Evolutionary conservation across 2,329 filamentous ascomycete species (phyloP), one percentile per base, ranked within the genome.

Genomic region (Cercospora nicotianae): DNA sequence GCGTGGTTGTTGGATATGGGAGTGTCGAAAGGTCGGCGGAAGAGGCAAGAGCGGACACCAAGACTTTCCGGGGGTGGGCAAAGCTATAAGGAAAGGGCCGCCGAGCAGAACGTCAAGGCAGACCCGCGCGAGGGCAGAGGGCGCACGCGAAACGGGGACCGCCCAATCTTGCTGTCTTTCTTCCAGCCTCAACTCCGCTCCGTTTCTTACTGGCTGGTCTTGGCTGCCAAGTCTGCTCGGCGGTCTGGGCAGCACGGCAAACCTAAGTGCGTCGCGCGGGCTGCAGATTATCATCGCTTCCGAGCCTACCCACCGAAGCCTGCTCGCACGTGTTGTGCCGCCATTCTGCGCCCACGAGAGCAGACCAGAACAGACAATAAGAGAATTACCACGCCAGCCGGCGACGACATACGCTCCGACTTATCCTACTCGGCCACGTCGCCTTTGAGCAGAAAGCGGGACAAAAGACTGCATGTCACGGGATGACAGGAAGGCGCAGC

Each of bases 1-100:
- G 48, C 20, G 48, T 53, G 48, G 48, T 5, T 26, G 23, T 8
- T 53, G 48, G 23, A 53, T 53, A 26, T 23, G 48, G 20, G 42
- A n/a, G 33, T 31, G 42, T 62, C 8, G 30, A n/a, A 30, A 55
- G 13, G 45, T 55, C 23, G 42, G 33, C 33, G 59, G 28, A 20
- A 51, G 42, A 53, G 39, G 26, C 62, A 33, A 58, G 62, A 64
- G 61, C 61, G 61, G 45, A 57, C 33, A 63, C 61, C 61, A 63
- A 63, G 61, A 63, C 61, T 63, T 63, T 63, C 26, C 33, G 30
- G 51, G 62, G 62, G 51, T 20, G 20, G 31, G 33, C 45, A 36
- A 42, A n/a, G 55, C 61, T 63, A 58, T 64, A 64, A 58, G 62
- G 31, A 58, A 57, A 26, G 48, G n/a, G 45, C 61, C 26, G 16